Percentiles rank a stretch among this genome's conserved stretches.
phyloP scores from a whole-genome alignment of 2,329 filamentous ascomycete genomes.

The Hortaea werneckii region DNA sequence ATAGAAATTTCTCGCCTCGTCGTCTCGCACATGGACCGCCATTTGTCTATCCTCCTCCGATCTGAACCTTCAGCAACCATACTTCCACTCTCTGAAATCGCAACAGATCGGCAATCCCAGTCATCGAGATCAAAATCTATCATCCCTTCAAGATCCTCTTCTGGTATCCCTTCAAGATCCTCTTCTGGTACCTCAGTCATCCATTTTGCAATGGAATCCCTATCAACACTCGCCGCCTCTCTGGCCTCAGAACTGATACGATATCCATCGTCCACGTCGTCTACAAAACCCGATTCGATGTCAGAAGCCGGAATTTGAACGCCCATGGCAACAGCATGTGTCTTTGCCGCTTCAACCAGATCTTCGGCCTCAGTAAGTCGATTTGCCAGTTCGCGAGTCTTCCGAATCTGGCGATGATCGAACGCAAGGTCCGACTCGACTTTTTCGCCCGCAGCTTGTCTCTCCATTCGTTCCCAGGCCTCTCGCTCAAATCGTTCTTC shows the following conservation, averaged over 20 bases:
- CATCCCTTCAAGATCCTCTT: background rate
- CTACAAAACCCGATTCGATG: slow-evolving; percentile 6
- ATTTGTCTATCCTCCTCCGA: background rate
- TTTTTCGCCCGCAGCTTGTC: background rate
- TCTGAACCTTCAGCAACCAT: slow-evolving; percentile 1
- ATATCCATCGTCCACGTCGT: slow-evolving; percentile 6
- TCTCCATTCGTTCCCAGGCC: background rate
- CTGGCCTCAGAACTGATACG: slow-evolving; percentile 1
- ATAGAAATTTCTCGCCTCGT: too few species aligned
- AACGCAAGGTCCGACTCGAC: slow-evolving; percentile 1
- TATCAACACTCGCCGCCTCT: background rate
- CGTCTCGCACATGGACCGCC: background rate
- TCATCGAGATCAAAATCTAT: slow-evolving; percentile 3
- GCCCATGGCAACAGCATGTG: slow-evolving; percentile 1
- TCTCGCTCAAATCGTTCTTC: slow-evolving; percentile 1
- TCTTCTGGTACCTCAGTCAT: background rate
- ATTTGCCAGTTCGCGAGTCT: background rate
- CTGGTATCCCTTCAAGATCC: too few species aligned
- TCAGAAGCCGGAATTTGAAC: slow-evolving; percentile 3
- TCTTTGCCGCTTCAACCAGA: slow-evolving; percentile 2
- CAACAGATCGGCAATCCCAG: slow-evolving; percentile 3
- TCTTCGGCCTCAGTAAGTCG: slow-evolving; percentile 1
- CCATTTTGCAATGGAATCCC: background rate
- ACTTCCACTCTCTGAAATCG: slow-evolving; percentile 2
- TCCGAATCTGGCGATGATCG: background rate